Conservation (phyloP, 2,329 filamentous ascomycete species). For the Penicillium fuscoglaucum region DNA sequence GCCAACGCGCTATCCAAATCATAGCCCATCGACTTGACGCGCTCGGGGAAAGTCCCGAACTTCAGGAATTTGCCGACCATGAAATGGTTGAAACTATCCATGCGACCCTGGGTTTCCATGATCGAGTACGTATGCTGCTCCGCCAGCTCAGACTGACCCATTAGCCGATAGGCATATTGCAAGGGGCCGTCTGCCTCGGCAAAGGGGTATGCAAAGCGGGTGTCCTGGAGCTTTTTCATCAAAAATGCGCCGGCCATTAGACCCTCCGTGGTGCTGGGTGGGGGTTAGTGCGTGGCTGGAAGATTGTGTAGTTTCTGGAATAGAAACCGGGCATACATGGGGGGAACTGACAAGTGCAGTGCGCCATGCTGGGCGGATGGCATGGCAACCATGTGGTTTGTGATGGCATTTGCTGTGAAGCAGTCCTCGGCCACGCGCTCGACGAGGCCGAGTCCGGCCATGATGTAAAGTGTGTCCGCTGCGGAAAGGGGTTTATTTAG, state of each 20-base stretch:
- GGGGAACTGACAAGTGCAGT: constrained; percentile 37
- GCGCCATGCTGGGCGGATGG: constrained; percentile 40
- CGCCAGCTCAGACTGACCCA: constrained; percentile 33
- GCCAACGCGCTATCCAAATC: constrained; percentile 30
- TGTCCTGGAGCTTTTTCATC: constrained; percentile 37
- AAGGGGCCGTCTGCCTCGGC: constrained; percentile 34
- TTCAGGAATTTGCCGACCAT: constrained; percentile 43
- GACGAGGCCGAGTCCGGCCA: constrained; percentile 39
- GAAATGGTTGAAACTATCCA: constrained; percentile 43
- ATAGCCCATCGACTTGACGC: constrained; percentile 34
- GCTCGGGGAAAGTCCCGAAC: constrained; percentile 35
- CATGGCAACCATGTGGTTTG: constrained; percentile 36
- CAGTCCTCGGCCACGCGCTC: constrained; percentile 34
- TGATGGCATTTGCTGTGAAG: constrained; percentile 37
- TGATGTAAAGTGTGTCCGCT: constrained; percentile 42
- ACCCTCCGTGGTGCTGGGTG: constrained; percentile 35
- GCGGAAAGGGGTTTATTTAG: constrained; percentile 10
- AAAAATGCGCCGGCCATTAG: constrained; percentile 39
- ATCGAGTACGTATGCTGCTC: constrained; percentile 39
- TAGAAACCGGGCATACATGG: neutral
- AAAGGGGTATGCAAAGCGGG: constrained; percentile 40
- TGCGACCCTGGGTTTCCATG: constrained; percentile 39
- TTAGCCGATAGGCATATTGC: constrained; percentile 37
- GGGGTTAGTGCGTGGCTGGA: neutral
- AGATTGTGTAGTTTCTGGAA: neutral